Evolutionary conservation across 179 eudicot genomes (phyloP), one percentile per base, ranked within the genome.

Genomic region (Silene noctiflora): DNA sequence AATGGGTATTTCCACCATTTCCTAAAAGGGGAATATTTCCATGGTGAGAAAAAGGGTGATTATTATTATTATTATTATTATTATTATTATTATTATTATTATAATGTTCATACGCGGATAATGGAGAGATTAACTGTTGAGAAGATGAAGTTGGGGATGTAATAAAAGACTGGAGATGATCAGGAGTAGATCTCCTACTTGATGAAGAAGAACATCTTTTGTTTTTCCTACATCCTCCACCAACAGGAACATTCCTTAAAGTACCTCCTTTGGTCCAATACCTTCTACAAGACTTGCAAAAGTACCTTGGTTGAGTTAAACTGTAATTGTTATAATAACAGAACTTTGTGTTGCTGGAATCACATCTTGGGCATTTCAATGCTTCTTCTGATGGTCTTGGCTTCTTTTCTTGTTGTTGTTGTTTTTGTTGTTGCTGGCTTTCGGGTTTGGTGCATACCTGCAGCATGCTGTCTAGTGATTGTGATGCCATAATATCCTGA

Each of bases 261-360:
- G 93, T 87, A 1, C 93, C 93, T 0, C 93, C 93, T 62, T 88
- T 79, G 6, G 93, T 89, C 93, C 93, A 89, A 63, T 89, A 89
- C 80, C 93, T 81, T 77, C 87, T 89, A 67, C 93, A 89, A 17
- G 89, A 86, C 79, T 89, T 89, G 73, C 93, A 89, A 35, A 89
- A 89, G 77, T 89, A 89, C 25, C 93, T 77, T 24, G 93, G 93
- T 31, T 89, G 93, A 17, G 93, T 83, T 51, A 89, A 78, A 17
- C 91, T 87, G 81, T 89, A 89, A 83, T 89, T 89, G 84, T 89
- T 89, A 83, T 89, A 89, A 82, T 89, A 89, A 70, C 92, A 89
- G 60, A 89, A 89, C 81, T 89, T 89, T 16, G 93, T 89, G 81
- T 89, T 89, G 25, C 86, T 80, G 1, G 93, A 89, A 31, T 89